phyloP scores from a whole-genome alignment of 306 rosid genomes.

The barrel medic (Medicago truncatula) region MtrunA17r5.0-ANR NC_053045.1:39821001-39821500 shows the following conservation, averaged over 20 bases:
- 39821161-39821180: conserved; percentile 44
- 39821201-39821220: conserved; percentile 49
- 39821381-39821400: conserved; percentile 80
- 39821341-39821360: conserved; percentile 78
- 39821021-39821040: too few species aligned
- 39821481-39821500: conserved; percentile 92
- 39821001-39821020: too few species aligned
- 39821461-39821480: conserved; percentile 81
- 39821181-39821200: conserved; percentile 54
- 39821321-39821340: conserved; percentile 83
- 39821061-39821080: too few species aligned
- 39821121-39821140: conserved; percentile 55
- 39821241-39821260: conserved; percentile 98
- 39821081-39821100: not conserved
- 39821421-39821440: conserved; percentile 88
- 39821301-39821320: conserved; percentile 95
- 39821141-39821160: conserved; percentile 1
- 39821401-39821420: conserved; percentile 64
- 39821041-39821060: too few species aligned
- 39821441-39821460: conserved; percentile 86
- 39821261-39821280: conserved; percentile 94
- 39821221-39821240: conserved; percentile 70
- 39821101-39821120: conserved; percentile 16
- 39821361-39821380: conserved; percentile 75
- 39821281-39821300: conserved; percentile 92